These are phyloP conservation scores for Arachnomyces sp. DNA, from an alignment of 2,329 filamentous ascomycete genomes.

Conservation along the genomic window DNA sequence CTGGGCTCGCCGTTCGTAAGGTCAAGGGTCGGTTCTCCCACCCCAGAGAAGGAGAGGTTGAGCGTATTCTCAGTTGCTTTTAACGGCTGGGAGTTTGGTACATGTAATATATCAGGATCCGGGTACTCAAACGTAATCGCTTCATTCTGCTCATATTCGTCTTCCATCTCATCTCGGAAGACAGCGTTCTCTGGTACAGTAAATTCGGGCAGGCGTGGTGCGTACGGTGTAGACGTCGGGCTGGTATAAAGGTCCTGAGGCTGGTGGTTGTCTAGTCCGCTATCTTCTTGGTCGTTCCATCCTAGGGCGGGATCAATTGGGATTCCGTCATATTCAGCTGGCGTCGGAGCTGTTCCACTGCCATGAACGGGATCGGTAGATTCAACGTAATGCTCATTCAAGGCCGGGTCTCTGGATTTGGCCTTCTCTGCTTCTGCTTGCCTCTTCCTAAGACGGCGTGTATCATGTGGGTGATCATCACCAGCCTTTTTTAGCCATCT, in stretches of 20 bases:
- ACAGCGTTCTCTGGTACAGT: conserved; percentile 21
- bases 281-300: conserved; percentile 11
- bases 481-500: conserved; percentile 62
- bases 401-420: conserved; percentile 38
- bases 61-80: no score
- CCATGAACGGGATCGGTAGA: not conserved
- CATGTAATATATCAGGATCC: conserved; percentile 13
- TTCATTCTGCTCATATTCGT: conserved; percentile 25
- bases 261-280: not conserved
- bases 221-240: conserved; percentile 7
- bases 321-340: conserved; percentile 21
- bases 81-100: no score
- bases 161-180: conserved; percentile 19
- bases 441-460: conserved; percentile 39
- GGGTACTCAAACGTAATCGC: conserved; percentile 28
- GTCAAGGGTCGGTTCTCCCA: not conserved
- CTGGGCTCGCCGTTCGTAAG: not conserved
- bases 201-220: conserved; percentile 11
- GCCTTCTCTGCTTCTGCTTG: conserved; percentile 47
- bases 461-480: conserved; percentile 40
- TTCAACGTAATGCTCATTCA: conserved; percentile 37
- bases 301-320: conserved; percentile 38
- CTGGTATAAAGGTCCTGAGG: not conserved
- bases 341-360: not conserved
- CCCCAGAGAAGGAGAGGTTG: no score